Percentiles rank a stretch among this genome's conserved stretches.
Evolutionary conservation across 192 early-diverging fungal species (phyloP).

Genomic region (Chytriomyces sp.): DNA sequence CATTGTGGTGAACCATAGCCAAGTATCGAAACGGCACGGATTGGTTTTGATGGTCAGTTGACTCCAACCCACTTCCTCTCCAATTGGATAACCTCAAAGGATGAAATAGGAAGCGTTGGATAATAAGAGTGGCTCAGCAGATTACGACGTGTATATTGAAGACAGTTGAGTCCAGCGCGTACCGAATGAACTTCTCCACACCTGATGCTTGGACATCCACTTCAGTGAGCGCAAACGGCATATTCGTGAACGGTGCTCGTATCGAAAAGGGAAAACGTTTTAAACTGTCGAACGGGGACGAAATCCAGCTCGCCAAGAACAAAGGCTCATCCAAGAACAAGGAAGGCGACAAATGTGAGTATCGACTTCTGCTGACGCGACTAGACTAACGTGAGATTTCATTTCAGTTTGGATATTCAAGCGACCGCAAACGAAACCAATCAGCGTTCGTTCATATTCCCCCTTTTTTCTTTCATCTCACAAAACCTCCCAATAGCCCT

Average conservation of each 20-base stretch:
- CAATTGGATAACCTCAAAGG: not conserved
- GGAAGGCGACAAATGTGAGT: conserved; percentile 32
- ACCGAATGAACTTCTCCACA: not conserved
- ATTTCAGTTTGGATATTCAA: conserved; percentile 32
- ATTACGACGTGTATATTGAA: conserved; percentile 34
- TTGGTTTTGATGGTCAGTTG: conserved; percentile 31
- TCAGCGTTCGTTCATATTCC: not conserved
- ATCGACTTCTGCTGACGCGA: not conserved
- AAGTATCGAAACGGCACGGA: conserved; percentile 40
- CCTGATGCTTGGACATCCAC: not conserved
- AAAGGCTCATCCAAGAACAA: conserved; percentile 23
- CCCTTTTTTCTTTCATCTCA: conserved; percentile 15
- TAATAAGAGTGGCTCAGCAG: not conserved
- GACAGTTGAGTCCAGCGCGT: conserved; percentile 27
- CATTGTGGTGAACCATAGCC: conserved; percentile 14
- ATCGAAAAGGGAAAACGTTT: conserved; percentile 53
- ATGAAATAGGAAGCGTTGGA: conserved; percentile 27
- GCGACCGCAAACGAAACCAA: not conserved
- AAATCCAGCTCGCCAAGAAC: conserved; percentile 60
- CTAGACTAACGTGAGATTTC: not conserved
- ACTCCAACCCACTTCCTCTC: not conserved
- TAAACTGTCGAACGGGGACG: conserved; percentile 63
- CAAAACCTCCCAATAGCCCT: not conserved
- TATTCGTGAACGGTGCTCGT: conserved; percentile 63
- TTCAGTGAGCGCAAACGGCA: conserved; percentile 66